Base-by-base conservation (phyloP, 1,284 basidiomycete genomes). In the Moesziomyces parantarcticus region DNA sequence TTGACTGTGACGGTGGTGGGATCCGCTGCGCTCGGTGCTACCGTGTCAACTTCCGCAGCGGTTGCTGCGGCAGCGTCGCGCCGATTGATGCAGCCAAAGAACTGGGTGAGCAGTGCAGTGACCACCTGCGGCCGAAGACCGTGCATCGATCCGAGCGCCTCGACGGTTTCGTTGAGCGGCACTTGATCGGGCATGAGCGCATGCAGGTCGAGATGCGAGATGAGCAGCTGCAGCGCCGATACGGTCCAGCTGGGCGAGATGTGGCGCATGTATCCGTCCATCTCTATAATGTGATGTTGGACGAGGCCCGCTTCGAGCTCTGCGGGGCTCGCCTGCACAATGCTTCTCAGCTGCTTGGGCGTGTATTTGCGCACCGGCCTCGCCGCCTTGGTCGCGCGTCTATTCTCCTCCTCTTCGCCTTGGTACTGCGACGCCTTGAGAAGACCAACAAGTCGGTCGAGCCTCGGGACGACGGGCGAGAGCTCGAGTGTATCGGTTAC, bases 241-340 rank as follows among this genome's bases (percentile, higher is more conserved):
- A 60, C 47, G 6, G 73, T 60, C 46, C 71, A 75, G 16, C 58
- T 7, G 0, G 75, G 65, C 8, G 72, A 59, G 23, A 83, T 58
- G 47, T 74, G 75, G n/a, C 81, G 75, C 41, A 75, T 54, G 46
- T 60, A 67, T 10, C 75, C 78, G 45, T 79, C 77, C 29, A 82
- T 60, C 48, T 74, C 61, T 23, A 83, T 51, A 16, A 82, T 60
- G 16, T 77, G 75, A 20, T 73, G 58, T 8, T 60, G 50, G 10
- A 63, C 45, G 20, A 79, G 52, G 5, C 77, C 81, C 11, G 59
- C 36, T 10, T 57, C 51, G 20, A 83, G 62, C 50, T 82, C 81
- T 1, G 29, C 50, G 2, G 77, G 75, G 40, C 76, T 78, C 0
- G 81, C 78, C 45, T 83, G 81, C 14, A 83, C 78, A 26, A 83